These are phyloP conservation scores for Evernia prunastri DNA, from an alignment of 495 filamentous ascomycete genomes.

Conservation along the genomic window DNA sequence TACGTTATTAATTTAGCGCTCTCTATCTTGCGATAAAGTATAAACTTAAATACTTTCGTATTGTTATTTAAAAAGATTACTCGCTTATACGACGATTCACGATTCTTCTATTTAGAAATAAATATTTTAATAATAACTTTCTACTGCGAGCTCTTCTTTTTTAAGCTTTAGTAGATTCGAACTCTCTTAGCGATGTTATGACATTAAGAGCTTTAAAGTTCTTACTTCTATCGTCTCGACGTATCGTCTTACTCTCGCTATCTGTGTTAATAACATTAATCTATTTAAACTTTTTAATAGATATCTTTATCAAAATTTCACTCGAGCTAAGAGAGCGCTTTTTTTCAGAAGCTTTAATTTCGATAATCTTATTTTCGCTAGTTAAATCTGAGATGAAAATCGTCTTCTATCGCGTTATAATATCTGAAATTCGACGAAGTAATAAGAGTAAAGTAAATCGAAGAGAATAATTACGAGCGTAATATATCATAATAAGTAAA, in stretches of 20 bases:
- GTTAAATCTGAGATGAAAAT: too few relatives aligned
- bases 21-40: not conserved
- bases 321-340: too few relatives aligned
- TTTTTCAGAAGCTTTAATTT: too few relatives aligned
- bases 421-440: too few relatives aligned
- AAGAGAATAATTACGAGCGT: too few relatives aligned
- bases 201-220: not conserved
- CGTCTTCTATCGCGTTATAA: too few relatives aligned
- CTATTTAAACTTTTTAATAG: not conserved
- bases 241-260: not conserved
- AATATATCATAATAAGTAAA: too few relatives aligned
- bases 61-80: not conserved
- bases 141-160: not conserved
- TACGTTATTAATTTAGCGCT: not conserved
- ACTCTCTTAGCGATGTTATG: not conserved
- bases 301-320: not conserved
- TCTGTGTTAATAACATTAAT: not conserved
- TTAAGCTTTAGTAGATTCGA: not conserved
- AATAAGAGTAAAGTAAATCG: too few relatives aligned
- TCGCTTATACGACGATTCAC: not conserved
- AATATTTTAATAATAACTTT: not conserved
- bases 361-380: too few relatives aligned
- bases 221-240: not conserved
- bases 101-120: not conserved
- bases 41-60: not conserved